A percentile compares a stretch with the other conserved stretches of the same genome.
phyloP scores from a whole-genome alignment of 2,329 filamentous ascomycete genomes.

The Colletotrichum sp. region DNA sequence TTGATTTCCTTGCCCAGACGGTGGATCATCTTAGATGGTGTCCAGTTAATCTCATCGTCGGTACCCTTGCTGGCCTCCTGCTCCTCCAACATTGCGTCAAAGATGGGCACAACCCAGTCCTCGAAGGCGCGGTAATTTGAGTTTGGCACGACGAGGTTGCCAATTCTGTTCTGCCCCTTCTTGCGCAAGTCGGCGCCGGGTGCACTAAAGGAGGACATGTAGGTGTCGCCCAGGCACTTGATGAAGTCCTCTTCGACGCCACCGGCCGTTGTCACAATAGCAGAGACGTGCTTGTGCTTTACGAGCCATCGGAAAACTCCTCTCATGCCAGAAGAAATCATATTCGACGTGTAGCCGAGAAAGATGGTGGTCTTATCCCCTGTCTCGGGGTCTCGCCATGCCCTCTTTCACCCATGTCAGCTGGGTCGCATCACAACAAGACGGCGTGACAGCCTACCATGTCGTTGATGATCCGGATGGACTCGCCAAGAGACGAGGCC shows the following conservation, averaged over 20 bases:
- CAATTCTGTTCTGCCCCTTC: constrained; percentile 92
- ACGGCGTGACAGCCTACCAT: constrained; percentile 70
- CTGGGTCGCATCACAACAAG: background rate
- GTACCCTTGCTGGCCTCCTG: constrained; percentile 80
- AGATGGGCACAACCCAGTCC: constrained; percentile 94
- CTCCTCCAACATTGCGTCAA: constrained; percentile 93
- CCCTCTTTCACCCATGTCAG: constrained; percentile 54
- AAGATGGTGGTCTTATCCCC: constrained; percentile 89
- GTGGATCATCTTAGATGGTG: constrained; percentile 89
- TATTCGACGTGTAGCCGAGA: constrained; percentile 95
- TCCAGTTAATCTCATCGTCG: constrained; percentile 80
- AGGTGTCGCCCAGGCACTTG: constrained; percentile 95
- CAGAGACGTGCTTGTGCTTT: constrained; percentile 89
- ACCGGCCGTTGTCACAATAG: constrained; percentile 93
- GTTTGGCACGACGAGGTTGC: constrained; percentile 94
- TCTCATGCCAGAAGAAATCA: constrained; percentile 93
- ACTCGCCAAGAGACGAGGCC: constrained; percentile 77
- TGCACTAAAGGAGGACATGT: constrained; percentile 85
- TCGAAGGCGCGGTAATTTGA: constrained; percentile 98
- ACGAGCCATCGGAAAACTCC: constrained; percentile 93
- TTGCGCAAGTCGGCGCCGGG: constrained; percentile 78
- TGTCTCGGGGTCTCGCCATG: constrained; percentile 82
- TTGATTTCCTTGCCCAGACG: constrained; percentile 93
- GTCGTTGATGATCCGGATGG: constrained; percentile 89
- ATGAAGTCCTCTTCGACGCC: constrained; percentile 98